Evolutionary conservation across 2,329 filamentous ascomycete genomes (phyloP).

Genomic region (Pestalotiopsis sp.): DNA sequence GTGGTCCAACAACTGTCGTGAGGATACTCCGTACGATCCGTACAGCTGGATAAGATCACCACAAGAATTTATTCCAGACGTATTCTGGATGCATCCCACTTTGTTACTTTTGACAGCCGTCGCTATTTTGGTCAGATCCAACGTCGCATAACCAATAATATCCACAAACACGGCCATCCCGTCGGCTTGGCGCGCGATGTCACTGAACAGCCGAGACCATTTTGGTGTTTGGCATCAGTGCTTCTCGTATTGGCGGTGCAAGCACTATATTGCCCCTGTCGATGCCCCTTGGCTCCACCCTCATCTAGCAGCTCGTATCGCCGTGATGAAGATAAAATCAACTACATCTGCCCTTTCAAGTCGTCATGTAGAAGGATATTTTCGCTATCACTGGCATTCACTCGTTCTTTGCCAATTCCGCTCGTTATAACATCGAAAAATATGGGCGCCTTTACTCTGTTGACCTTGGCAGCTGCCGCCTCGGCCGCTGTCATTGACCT

Average conservation of each 20-base stretch:
- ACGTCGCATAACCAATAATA: background rate
- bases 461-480: conserved; percentile 5
- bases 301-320: background rate
- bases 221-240: background rate
- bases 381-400: background rate
- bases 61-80: no score
- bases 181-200: background rate
- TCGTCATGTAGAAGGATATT: background rate
- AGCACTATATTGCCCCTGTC: background rate
- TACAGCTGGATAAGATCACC: no score
- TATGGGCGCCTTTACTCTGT: background rate
- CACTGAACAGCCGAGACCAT: background rate
- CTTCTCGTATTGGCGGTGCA: background rate
- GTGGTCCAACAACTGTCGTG: background rate
- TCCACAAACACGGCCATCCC: background rate
- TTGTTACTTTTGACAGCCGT: background rate
- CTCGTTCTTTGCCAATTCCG: background rate
- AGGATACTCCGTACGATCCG: no score
- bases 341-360: background rate
- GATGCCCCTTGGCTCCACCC: background rate
- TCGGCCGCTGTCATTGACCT: conserved; percentile 16
- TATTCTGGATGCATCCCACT: background rate
- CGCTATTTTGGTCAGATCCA: background rate
- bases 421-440: background rate
- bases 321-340: background rate